These are phyloP conservation scores for Kurtzmaniella cleridarum DNA, from an alignment of 805 yeast genomes.

Conservation along the genomic window DNA sequence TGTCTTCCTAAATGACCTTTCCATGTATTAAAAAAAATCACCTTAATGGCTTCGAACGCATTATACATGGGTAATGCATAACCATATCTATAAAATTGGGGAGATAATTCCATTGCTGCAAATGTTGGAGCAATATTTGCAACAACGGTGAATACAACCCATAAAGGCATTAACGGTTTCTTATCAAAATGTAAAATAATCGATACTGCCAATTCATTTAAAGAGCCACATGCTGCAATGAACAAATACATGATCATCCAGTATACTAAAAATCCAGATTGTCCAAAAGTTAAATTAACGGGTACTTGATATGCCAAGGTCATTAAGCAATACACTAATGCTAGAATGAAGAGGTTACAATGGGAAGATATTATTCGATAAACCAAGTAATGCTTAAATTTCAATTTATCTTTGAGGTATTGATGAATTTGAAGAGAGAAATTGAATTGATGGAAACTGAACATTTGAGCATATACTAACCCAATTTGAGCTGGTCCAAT, in stretches of 20 bases:
- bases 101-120: constrained; percentile 27
- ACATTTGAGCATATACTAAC: constrained; percentile 25
- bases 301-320: constrained; percentile 29
- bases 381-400: constrained; percentile 19
- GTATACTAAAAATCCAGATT: constrained; percentile 26
- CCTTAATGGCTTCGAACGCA: constrained; percentile 25
- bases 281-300: constrained; percentile 19
- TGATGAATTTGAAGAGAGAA: constrained; percentile 21
- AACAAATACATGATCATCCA: constrained; percentile 28
- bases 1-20: constrained; percentile 27
- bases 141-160: constrained; percentile 26
- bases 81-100: constrained; percentile 29
- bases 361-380: constrained; percentile 27
- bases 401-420: constrained; percentile 15
- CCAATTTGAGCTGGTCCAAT: constrained; percentile 31
- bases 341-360: constrained; percentile 20
- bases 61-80: constrained; percentile 34
- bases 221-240: constrained; percentile 21
- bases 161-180: constrained; percentile 18
- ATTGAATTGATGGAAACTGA: constrained; percentile 31
- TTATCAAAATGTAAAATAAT: constrained; percentile 14
- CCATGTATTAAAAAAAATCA: constrained; percentile 29
- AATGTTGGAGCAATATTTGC: constrained; percentile 26
- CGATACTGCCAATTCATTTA: constrained; percentile 22
- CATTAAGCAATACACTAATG: constrained; percentile 24